Conservation (phyloP, 2,329 filamentous ascomycete species). For the Alternaria incomplexa region DNA sequence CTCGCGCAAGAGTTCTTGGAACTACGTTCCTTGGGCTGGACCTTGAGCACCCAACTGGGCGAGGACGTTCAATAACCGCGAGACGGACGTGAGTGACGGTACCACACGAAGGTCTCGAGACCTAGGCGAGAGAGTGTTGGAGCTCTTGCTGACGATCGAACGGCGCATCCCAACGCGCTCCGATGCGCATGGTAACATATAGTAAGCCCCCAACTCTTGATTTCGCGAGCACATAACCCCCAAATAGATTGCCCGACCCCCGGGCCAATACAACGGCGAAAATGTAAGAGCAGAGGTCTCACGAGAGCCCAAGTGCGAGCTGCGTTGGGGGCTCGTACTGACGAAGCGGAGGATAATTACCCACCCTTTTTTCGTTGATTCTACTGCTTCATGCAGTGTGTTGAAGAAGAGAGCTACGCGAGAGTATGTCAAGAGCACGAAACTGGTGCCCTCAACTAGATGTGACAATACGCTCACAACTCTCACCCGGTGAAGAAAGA, state of each 20-base stretch:
- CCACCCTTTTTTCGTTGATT: not conserved
- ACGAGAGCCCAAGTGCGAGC: not conserved
- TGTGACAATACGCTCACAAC: not conserved
- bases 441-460: not conserved
- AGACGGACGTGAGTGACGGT: not conserved
- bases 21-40: not conserved
- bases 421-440: not conserved
- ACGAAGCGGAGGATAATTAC: not conserved
- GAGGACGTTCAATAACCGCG: not conserved
- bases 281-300: not conserved
- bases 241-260: not conserved
- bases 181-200: not conserved
- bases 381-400: not conserved
- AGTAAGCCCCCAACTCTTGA: not conserved
- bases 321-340: not conserved
- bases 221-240: not conserved
- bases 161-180: not conserved
- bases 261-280: not conserved
- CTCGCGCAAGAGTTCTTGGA: not conserved
- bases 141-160: not conserved
- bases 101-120: not conserved
- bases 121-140: not conserved
- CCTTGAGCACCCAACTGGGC: not conserved
- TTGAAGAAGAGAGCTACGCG: not conserved
- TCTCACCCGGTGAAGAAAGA: not conserved